phyloP scores from a whole-genome alignment of 2,329 filamentous ascomycete species.

The Ceratocystis lukuohia region DNA sequence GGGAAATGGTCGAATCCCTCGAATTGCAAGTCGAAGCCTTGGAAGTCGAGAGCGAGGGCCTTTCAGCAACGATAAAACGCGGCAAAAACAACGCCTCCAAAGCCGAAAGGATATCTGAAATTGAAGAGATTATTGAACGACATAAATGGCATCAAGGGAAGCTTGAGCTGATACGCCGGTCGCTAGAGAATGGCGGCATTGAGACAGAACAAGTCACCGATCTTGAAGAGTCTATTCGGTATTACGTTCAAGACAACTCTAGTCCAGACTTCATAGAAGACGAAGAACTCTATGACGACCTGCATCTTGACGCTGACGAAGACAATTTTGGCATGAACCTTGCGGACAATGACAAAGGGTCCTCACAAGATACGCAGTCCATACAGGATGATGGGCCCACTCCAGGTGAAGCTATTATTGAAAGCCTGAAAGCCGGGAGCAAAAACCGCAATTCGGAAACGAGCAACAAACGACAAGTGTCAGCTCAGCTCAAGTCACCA shows the following conservation, averaged over 20 bases:
- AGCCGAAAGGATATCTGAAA: slow-evolving; percentile 74
- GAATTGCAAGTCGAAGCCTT: slow-evolving; percentile 85
- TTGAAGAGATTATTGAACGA: slow-evolving; percentile 71
- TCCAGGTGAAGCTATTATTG: slow-evolving; percentile 21
- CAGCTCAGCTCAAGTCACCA: slow-evolving; percentile 83
- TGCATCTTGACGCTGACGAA: slow-evolving; percentile 86
- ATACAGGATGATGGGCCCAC: slow-evolving; percentile 63
- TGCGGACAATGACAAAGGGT: slow-evolving; percentile 66
- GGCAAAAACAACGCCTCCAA: slow-evolving; percentile 77
- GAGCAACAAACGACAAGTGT: slow-evolving; percentile 54
- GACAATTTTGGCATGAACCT: slow-evolving; percentile 66
- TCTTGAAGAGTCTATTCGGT: slow-evolving; percentile 81
- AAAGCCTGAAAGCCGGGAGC: slow-evolving; percentile 29
- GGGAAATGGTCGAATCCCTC: slow-evolving; percentile 77
- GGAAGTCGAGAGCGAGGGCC: slow-evolving; percentile 75
- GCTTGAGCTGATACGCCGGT: slow-evolving; percentile 77
- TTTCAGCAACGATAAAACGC: slow-evolving; percentile 88
- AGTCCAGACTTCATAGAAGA: slow-evolving; percentile 87
- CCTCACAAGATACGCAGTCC: slow-evolving; percentile 91
- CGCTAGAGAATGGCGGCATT: slow-evolving; percentile 82
- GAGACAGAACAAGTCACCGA: slow-evolving; percentile 78
- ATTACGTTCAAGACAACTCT: slow-evolving; percentile 84
- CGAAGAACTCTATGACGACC: slow-evolving; percentile 87
- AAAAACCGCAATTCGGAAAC: slow-evolving; percentile 37
- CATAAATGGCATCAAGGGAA: slow-evolving; percentile 96